Conservation (phyloP, 768 basidiomycete genomes). For the Plicaturopsis crispa region DNA sequence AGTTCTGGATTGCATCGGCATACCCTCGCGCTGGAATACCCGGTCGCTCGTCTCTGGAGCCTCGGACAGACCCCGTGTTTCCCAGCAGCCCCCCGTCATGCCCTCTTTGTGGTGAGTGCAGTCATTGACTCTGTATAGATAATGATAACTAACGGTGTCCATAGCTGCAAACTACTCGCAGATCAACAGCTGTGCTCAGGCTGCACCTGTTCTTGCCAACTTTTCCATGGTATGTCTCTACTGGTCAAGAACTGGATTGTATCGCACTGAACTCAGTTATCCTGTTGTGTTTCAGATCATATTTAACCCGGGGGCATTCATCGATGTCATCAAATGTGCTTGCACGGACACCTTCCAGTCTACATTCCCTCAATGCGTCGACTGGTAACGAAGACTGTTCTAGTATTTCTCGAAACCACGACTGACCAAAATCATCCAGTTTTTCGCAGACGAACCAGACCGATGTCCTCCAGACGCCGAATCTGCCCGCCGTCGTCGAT, state of each 20-base stretch:
- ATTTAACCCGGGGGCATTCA: constrained; percentile 56
- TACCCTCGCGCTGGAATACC: too few species aligned
- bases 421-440: constrained; percentile 18
- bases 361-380: constrained; percentile 56
- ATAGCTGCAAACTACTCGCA: constrained; percentile 39
- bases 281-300: constrained; percentile 35
- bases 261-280: not conserved
- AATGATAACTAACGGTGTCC: too few species aligned
- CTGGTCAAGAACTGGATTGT: not conserved
- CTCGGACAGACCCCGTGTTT: too few species aligned
- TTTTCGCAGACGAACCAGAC: constrained; percentile 55
- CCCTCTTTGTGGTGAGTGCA: too few species aligned
- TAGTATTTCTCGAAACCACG: not conserved
- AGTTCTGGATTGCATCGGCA: too few species aligned
- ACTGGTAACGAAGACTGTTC: constrained; percentile 36
- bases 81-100: too few species aligned
- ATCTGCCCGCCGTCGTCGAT: constrained; percentile 39
- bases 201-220: constrained; percentile 50
- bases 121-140: too few species aligned
- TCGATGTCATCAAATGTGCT: constrained; percentile 56
- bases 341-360: constrained; percentile 43
- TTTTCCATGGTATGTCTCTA: constrained; percentile 35
- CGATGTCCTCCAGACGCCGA: constrained; percentile 34
- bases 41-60: too few species aligned
- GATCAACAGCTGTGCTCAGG: constrained; percentile 52